Percentiles rank a stretch among this genome's conserved stretches.
phyloP scores from a whole-genome alignment of 768 basidiomycete species.

The Crassisporium funariophilum region DNA sequence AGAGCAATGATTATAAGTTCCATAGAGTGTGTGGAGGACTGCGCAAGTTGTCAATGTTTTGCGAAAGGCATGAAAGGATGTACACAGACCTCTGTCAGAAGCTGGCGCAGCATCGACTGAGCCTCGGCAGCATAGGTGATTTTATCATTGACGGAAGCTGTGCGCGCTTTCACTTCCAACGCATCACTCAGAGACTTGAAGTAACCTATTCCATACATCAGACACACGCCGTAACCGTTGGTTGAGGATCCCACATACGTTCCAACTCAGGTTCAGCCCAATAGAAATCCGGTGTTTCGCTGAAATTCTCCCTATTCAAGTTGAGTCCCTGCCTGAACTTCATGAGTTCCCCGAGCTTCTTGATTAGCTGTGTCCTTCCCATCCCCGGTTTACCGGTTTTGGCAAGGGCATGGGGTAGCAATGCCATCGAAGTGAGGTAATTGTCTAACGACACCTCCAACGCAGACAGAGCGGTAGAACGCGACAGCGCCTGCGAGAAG shows the following conservation, averaged over 20 bases:
- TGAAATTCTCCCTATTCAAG: constrained; percentile 85
- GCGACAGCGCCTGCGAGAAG: constrained; percentile 87
- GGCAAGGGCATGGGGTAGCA: constrained; percentile 74
- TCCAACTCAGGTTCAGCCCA: constrained; percentile 94
- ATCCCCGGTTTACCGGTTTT: constrained; percentile 85
- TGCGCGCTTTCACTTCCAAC: constrained; percentile 83
- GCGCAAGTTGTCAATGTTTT: constrained; percentile 6
- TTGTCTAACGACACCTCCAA: constrained; percentile 84
- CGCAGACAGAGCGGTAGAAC: constrained; percentile 85
- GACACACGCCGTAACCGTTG: too few species aligned
- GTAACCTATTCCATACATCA: constrained; percentile 48
- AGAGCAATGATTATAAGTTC: constrained; percentile 94
- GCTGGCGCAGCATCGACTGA: constrained; percentile 86
- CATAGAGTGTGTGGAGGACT: constrained; percentile 92
- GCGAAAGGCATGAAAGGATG: constrained; percentile 2
- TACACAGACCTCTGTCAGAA: constrained; percentile 75
- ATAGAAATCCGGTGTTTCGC: constrained; percentile 89
- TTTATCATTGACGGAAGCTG: constrained; percentile 85
- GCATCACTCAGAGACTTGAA: constrained; percentile 86
- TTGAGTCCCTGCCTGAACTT: constrained; percentile 92
- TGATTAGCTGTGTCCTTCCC: constrained; percentile 79
- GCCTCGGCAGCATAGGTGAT: constrained; percentile 90
- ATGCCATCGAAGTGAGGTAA: constrained; percentile 82
- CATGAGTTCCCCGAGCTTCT: constrained; percentile 90
- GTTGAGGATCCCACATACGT: too few species aligned